Evolutionary conservation across 108 stramenopile species (phyloP), one percentile per base, ranked within the genome.

Genomic region (Cylindrotheca closterium): DNA sequence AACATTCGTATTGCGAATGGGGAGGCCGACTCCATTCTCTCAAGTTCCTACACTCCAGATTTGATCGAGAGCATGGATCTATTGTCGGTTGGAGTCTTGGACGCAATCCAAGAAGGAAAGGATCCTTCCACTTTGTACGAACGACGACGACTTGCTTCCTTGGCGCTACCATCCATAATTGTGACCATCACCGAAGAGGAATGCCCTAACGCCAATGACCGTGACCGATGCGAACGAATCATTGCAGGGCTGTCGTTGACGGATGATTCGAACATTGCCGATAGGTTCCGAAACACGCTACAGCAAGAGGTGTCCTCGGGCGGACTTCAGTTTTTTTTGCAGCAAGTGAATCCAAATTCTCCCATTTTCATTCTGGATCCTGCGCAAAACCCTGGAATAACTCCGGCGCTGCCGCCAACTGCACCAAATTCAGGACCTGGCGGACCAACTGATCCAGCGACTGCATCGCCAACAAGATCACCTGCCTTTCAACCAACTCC

Each of bases 1-100:
- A 18, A 34, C 2, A 51, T 74, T 37, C 30, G 45, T 26, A 45
- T 74, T 4, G 2, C 18, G 15, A 67, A 74, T 51, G 73, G 73
- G 7, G 47, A 18, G n/a, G 64, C 31, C 3, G 52, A 67, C 12
- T 15, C 33, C 8, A 51, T 74, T 24, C 54, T 66, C 1, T 45
- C 30, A 45, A 23, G 49, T 5, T 24, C 48, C 21, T 74, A 74
- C 60, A 27, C 52, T 8, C 45, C 42, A 21, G 65, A 67, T 47
- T 60, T 74, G 55, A 67, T 67, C 15, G n/a, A 0, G 31, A 63
- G 60, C 30, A 74, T 74, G 73, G 55, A 74, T 47, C 24, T 22
- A 28, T 64, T 74, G 30, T 47, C 58, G 5, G 22, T 42, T 49
- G 54, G 42, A 19, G 58, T 74, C 17, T 29, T 56, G 26, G 0